Evolutionary conservation across 345 rosid species (phyloP), one percentile per base, ranked within the genome.

Genomic region (thale cress (Arabidopsis thaliana)): DNA sequence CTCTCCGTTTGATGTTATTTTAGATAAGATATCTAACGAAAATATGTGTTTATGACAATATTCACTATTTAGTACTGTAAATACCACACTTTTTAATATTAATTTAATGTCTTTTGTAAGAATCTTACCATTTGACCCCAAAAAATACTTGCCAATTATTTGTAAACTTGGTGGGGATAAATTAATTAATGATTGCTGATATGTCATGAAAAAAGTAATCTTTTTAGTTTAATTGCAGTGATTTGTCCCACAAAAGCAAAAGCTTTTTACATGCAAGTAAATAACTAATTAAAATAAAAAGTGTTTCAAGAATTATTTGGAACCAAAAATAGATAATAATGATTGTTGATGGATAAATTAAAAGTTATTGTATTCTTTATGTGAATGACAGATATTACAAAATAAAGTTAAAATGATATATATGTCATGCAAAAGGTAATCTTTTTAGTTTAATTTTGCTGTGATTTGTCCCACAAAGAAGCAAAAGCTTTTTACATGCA

Each of bases 21-120:
- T 22, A 68, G 55, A 57, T 69, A 56, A 44, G 42, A 56, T 56
- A 56, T 41, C 55, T 30, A 30, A 22, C 9, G 32, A 4, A 4
- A 48, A 32, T 42, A 9, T 38, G 28, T 37, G 5, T 25, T 52
- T 40, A n/a, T 53, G 30, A 40, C 20, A 37, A 37, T 13, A 51
- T 24, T 66, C 37, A 55, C 52, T 41, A 30, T 28, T 32, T 37
- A 5, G 6, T 38, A 28, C 32, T 16, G 23, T 61, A 62, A 14
- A 42, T 0, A 42, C 7, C 14, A 25, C 23, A 7, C 16, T 8
- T 24, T 61, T 1, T 0, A 3, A 7, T 41, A 41, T 41, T 25
- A 5, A 16, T 57, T 6, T 3, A 9, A 5, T 37, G 14, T 24
- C 5, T 8, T 38, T 9, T 14, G 25, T 6, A 2, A 23, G 0